These are phyloP conservation scores for Drechmeria coniospora DNA, from an alignment of 2,329 filamentous ascomycete species.

Conservation along the genomic window DNA sequence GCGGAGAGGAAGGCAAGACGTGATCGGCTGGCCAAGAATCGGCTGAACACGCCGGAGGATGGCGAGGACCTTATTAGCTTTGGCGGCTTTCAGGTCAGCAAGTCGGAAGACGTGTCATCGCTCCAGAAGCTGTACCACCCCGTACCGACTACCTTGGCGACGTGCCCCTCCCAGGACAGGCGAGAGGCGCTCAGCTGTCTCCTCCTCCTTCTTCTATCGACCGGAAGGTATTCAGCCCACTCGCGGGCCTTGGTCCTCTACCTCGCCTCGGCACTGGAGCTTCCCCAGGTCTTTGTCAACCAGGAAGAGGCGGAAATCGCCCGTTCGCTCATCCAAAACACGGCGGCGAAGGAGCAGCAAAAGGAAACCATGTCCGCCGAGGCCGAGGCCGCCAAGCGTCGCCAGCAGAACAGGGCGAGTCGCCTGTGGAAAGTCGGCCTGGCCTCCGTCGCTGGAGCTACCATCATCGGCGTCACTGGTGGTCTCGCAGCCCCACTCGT, in stretches of 20 bases:
- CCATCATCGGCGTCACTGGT: conserved; percentile 79
- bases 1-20: conserved; percentile 30
- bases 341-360: conserved; percentile 25
- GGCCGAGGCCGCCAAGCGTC: conserved; percentile 57
- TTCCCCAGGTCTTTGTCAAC: conserved; percentile 47
- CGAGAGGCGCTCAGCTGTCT: conserved; percentile 53
- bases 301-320: conserved; percentile 63
- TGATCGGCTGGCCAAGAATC: conserved; percentile 24
- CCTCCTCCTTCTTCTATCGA: conserved; percentile 53
- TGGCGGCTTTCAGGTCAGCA: conserved; percentile 17
- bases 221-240: conserved; percentile 60
- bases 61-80: conserved; percentile 26
- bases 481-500: conserved; percentile 81
- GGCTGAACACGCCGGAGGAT: conserved; percentile 17
- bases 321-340: conserved; percentile 54
- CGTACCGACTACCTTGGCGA: conserved; percentile 36
- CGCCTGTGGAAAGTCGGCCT: conserved; percentile 84
- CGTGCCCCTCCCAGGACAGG: conserved; percentile 41
- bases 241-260: conserved; percentile 55
- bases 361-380: conserved; percentile 51
- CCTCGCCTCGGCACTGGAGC: conserved; percentile 48
- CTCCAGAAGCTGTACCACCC: conserved; percentile 39
- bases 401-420: conserved; percentile 51
- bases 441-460: conserved; percentile 75
- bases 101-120: conserved; percentile 23